Percentiles rank a stretch among this genome's conserved stretches.
Evolutionary conservation across 495 filamentous ascomycete genomes (phyloP).

Genomic region (Hypoxylon lienhwacheense): DNA sequence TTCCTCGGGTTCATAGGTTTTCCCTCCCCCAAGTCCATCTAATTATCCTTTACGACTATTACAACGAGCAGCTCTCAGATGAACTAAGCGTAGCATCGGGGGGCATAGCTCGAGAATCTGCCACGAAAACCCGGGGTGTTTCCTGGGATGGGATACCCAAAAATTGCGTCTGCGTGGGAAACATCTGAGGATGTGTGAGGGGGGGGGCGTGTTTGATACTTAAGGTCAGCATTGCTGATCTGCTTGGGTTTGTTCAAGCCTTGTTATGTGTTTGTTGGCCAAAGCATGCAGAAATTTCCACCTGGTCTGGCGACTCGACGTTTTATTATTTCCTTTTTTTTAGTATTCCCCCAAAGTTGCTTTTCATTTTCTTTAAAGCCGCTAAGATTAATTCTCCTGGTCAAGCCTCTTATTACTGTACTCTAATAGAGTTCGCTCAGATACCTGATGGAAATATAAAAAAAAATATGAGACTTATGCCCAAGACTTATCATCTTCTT

Average conservation of each 20-base stretch:
- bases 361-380: slow-evolving; percentile 38
- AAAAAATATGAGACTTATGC: slow-evolving; percentile 44
- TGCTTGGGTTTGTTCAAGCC: slow-evolving; percentile 22
- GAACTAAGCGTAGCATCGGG: slow-evolving; percentile 9
- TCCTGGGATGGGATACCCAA: slow-evolving; percentile 30
- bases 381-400: slow-evolving; percentile 43
- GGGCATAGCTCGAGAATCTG: slow-evolving; percentile 20
- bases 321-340: slow-evolving; percentile 44
- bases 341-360: slow-evolving; percentile 43
- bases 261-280: slow-evolving; percentile 37
- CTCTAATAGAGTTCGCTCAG: slow-evolving; percentile 52
- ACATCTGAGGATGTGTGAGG: slow-evolving; percentile 22
- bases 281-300: slow-evolving; percentile 40
- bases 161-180: slow-evolving; percentile 21
- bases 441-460: slow-evolving; percentile 50
- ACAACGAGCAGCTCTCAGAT: slow-evolving; percentile 21
- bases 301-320: slow-evolving; percentile 37
- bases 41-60: slow-evolving; percentile 31
- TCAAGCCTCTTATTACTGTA: slow-evolving; percentile 38
- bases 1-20: slow-evolving; percentile 27
- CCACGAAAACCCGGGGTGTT: slow-evolving; percentile 20
- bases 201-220: slow-evolving; percentile 34
- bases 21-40: slow-evolving; percentile 15
- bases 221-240: slow-evolving; percentile 15
- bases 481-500: slow-evolving; percentile 10